Percentiles rank a stretch among this genome's conserved stretches.
These are phyloP conservation scores for Epichloe sylvatica DNA, from an alignment of 2,329 filamentous ascomycete genomes.

Conservation along the genomic window DNA sequence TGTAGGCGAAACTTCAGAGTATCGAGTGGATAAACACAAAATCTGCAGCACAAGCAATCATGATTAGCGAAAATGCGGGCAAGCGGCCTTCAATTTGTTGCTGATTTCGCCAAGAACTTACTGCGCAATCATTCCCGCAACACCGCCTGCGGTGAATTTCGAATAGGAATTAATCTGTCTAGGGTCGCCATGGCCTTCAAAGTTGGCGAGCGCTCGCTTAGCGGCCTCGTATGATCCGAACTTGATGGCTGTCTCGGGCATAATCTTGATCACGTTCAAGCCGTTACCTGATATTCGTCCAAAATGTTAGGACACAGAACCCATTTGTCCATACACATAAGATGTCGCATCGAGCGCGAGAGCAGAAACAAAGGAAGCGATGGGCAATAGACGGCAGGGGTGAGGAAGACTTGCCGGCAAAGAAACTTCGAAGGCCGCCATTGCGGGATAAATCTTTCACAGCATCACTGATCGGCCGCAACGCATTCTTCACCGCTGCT, in stretches of 20 bases:
- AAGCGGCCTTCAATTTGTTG: neutral
- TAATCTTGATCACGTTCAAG: slow-evolving; percentile 91
- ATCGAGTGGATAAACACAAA: slow-evolving; percentile 89
- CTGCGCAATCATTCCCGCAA: slow-evolving; percentile 91
- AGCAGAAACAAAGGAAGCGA: neutral
- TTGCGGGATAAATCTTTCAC: slow-evolving; percentile 68
- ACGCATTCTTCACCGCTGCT: slow-evolving; percentile 49
- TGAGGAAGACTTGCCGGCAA: slow-evolving; percentile 54
- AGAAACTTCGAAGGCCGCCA: slow-evolving; percentile 78
- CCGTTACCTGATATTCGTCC: slow-evolving; percentile 57
- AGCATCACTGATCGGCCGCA: slow-evolving; percentile 57
- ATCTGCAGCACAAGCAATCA: slow-evolving; percentile 30
- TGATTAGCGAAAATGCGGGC: neutral
- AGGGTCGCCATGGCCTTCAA: slow-evolving; percentile 80
- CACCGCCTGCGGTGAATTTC: slow-evolving; percentile 80
- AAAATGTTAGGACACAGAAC: neutral
- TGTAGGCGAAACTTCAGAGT: slow-evolving; percentile 75
- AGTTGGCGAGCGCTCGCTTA: slow-evolving; percentile 69
- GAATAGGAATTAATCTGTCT: slow-evolving; percentile 67
- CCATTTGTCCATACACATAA: neutral
- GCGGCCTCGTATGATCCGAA: slow-evolving; percentile 95
- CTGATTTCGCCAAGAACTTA: slow-evolving; percentile 27
- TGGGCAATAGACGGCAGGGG: neutral
- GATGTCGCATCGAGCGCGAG: neutral
- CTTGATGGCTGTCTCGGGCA: slow-evolving; percentile 97